These are phyloP conservation scores for Cymbidium sinense DNA, from an alignment of 106 monocot species.

Conservation along the genomic window DNA sequence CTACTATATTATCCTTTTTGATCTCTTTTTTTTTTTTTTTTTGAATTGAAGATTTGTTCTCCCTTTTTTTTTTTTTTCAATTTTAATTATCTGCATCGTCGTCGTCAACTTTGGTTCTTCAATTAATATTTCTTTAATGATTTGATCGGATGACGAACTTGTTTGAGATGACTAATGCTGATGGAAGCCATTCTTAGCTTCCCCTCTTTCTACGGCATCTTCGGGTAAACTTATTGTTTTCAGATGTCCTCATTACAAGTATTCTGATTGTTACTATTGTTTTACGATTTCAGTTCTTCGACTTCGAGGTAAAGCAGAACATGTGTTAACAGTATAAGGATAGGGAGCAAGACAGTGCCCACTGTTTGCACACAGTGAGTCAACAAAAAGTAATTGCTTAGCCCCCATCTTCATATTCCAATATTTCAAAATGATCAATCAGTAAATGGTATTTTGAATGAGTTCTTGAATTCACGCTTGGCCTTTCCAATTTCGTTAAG, in stretches of 20 bases:
- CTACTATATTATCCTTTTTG: neutral
- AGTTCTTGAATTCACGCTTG: too few species aligned
- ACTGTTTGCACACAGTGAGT: neutral
- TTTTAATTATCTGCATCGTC: constrained; percentile 1
- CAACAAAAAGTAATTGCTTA: neutral
- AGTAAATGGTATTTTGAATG: too few species aligned
- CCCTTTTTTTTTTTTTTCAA: neutral
- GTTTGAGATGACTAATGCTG: neutral
- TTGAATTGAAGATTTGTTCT: neutral
- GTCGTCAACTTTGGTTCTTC: neutral
- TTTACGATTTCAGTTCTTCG: neutral
- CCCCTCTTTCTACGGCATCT: neutral
- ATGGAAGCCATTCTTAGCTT: neutral
- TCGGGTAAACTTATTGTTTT: neutral
- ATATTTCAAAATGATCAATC: too few species aligned
- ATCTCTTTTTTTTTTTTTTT: neutral
- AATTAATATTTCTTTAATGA: neutral
- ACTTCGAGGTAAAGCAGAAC: neutral
- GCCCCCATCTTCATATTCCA: neutral
- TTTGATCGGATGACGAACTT: neutral
- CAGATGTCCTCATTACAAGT: neutral
- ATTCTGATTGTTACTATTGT: neutral
- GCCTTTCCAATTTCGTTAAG: too few species aligned
- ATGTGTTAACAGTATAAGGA: neutral
- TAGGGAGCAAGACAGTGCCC: neutral